Evolutionary conservation across 768 basidiomycete genomes (phyloP).

Genomic region (Symmetrospora coprosmae): DNA sequence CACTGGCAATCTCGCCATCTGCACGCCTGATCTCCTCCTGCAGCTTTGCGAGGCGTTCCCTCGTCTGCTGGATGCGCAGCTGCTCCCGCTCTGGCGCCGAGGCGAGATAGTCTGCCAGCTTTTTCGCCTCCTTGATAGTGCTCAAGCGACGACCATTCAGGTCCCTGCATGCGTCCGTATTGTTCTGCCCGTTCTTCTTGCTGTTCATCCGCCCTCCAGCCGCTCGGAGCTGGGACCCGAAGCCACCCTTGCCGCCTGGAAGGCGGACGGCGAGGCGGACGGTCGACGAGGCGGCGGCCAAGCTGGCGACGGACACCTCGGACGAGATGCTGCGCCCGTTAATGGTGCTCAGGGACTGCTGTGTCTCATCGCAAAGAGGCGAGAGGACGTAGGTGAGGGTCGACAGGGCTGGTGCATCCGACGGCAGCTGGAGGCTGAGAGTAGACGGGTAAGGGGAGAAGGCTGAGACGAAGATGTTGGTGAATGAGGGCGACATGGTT

Average conservation of each 20-base stretch:
- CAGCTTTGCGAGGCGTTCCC: slow-evolving; percentile 29
- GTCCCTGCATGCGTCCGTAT: slow-evolving; percentile 55
- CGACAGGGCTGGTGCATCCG: neutral
- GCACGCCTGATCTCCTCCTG: slow-evolving; percentile 29
- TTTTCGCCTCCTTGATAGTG: slow-evolving; percentile 91
- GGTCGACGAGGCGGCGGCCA: neutral
- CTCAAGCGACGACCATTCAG: slow-evolving; percentile 75
- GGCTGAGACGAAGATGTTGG: slow-evolving; percentile 16
- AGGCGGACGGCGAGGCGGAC: slow-evolving; percentile 35
- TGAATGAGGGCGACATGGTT: neutral
- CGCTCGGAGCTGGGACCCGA: slow-evolving; percentile 87
- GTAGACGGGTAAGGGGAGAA: slow-evolving; percentile 13
- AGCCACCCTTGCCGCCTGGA: slow-evolving; percentile 88
- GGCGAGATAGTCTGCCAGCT: slow-evolving; percentile 77
- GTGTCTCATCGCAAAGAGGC: neutral
- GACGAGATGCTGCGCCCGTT: neutral
- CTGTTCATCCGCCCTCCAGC: slow-evolving; percentile 96
- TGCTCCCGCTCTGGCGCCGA: slow-evolving; percentile 56
- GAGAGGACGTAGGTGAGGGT: slow-evolving; percentile 9
- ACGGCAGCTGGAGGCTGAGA: slow-evolving; percentile 9
- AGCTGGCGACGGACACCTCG: neutral
- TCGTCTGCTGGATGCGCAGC: slow-evolving; percentile 19
- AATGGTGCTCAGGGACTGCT: slow-evolving; percentile 12
- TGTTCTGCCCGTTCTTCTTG: slow-evolving; percentile 83
- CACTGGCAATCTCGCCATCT: slow-evolving; percentile 41